Evolutionary conservation across 2,329 filamentous ascomycete genomes (phyloP).

Genomic region (Curvularia verruculosa): DNA sequence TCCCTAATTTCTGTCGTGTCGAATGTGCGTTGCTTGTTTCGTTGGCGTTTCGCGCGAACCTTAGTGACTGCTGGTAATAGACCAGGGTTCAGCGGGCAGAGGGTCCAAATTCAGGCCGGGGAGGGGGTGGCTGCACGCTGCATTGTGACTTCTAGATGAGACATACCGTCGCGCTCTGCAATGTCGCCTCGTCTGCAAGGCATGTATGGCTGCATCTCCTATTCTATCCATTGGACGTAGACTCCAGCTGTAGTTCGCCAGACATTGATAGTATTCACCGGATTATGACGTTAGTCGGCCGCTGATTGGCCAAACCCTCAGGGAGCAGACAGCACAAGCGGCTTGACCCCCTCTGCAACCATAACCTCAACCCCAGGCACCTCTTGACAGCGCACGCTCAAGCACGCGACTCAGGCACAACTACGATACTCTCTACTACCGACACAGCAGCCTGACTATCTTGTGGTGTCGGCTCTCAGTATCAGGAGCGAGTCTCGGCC

Average conservation of each 20-base stretch:
- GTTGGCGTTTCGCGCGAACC: background rate
- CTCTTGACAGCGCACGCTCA: constrained; percentile 26
- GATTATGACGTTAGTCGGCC: constrained; percentile 22
- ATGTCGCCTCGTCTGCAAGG: background rate
- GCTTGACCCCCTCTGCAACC: constrained; percentile 7
- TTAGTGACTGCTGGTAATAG: background rate
- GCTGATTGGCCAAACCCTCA: constrained; percentile 20
- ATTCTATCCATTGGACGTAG: background rate
- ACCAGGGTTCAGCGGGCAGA: background rate
- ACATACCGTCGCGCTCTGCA: background rate
- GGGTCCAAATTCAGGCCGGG: background rate
- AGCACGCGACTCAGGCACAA: constrained; percentile 43
- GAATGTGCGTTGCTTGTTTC: background rate
- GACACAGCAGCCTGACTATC: constrained; percentile 19
- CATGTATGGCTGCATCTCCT: too few species aligned
- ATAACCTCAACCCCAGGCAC: constrained; percentile 32
- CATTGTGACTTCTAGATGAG: background rate
- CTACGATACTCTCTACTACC: constrained; percentile 14
- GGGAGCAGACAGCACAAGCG: constrained; percentile 16
- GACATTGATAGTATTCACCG: constrained; percentile 16
- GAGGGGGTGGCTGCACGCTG: background rate
- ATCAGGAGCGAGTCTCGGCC: constrained; percentile 38
- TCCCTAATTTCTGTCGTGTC: background rate
- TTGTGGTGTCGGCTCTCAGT: constrained; percentile 19
- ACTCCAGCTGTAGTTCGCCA: background rate